Evolutionary conservation across 345 rosid genomes (phyloP).

Genomic region (Carallia pectinifolia): DNA sequence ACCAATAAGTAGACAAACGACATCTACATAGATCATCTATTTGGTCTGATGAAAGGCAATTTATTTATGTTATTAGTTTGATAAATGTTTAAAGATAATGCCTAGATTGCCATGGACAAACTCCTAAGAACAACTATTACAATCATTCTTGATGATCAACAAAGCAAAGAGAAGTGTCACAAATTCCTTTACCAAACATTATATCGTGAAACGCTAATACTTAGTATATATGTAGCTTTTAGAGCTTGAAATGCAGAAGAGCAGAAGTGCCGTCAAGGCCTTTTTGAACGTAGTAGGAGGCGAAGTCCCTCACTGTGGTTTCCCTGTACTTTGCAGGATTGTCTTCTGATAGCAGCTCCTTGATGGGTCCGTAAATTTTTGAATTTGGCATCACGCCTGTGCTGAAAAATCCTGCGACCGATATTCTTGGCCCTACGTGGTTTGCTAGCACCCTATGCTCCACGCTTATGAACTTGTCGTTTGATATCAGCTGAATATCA

Average conservation of each 20-base stretch:
- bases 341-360: constrained; percentile 42
- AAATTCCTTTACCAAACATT: too few species aligned
- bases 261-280: constrained; percentile 45
- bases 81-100: too few species aligned
- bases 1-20: too few species aligned
- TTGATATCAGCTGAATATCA: constrained; percentile 40
- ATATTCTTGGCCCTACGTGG: constrained; percentile 39
- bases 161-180: too few species aligned
- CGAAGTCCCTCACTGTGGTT: constrained; percentile 26
- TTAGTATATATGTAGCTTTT: not conserved
- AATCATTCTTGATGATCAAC: too few species aligned
- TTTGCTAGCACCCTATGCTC: constrained; percentile 51
- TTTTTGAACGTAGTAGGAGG: constrained; percentile 16
- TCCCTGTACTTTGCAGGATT: constrained; percentile 36
- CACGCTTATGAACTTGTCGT: constrained; percentile 43
- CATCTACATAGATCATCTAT: too few species aligned
- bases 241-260: constrained; percentile 31
- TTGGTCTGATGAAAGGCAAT: too few species aligned
- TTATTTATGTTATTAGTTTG: too few species aligned
- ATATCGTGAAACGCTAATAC: too few species aligned
- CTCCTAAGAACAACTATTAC: too few species aligned
- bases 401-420: constrained; percentile 41
- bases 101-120: too few species aligned
- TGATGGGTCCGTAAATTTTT: constrained; percentile 37
- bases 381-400: not conserved